A percentile compares a stretch with the other conserved stretches of the same genome.
phyloP scores from a whole-genome alignment of 2,329 filamentous ascomycete species.

The Cladosporium cucumerinum region DNA sequence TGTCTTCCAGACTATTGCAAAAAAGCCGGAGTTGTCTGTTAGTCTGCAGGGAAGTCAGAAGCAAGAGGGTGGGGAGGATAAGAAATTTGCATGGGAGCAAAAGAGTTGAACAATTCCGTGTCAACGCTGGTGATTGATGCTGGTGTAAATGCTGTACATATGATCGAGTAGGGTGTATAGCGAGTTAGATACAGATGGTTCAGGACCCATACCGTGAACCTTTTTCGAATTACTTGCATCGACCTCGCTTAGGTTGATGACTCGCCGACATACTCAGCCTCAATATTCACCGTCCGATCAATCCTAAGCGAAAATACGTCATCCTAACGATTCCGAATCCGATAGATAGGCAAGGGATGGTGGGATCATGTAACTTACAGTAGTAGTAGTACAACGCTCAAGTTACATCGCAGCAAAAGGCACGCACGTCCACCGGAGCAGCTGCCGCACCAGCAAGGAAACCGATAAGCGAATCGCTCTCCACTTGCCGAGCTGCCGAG shows the following conservation, averaged over 20 bases:
- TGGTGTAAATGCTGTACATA: not conserved
- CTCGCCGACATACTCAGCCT: not conserved
- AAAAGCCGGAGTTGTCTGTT: conserved; percentile 38
- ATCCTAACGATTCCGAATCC: not conserved
- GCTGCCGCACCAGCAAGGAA: not conserved
- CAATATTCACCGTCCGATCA: not conserved
- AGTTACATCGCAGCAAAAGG: not conserved
- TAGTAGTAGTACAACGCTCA: not conserved
- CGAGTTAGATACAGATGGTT: not conserved
- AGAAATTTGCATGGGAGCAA: conserved; percentile 25
- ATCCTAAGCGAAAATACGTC: not conserved
- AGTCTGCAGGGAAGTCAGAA: conserved; percentile 29
- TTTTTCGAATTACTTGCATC: not conserved
- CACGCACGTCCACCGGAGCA: not conserved
- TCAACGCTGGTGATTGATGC: not conserved
- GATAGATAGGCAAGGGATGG: not conserved
- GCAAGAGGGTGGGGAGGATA: conserved; percentile 31
- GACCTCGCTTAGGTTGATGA: not conserved
- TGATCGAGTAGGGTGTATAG: not conserved
- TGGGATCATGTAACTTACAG: not conserved
- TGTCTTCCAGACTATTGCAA: conserved; percentile 40
- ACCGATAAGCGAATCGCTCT: not conserved
- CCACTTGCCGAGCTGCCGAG: not conserved
- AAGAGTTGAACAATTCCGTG: conserved; percentile 17
- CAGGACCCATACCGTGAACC: not conserved